A percentile compares a stretch with the other conserved stretches of the same genome.
Evolutionary conservation across 129 eudicot species (phyloP).

Genomic region (Gnaphalium uliginosum): DNA sequence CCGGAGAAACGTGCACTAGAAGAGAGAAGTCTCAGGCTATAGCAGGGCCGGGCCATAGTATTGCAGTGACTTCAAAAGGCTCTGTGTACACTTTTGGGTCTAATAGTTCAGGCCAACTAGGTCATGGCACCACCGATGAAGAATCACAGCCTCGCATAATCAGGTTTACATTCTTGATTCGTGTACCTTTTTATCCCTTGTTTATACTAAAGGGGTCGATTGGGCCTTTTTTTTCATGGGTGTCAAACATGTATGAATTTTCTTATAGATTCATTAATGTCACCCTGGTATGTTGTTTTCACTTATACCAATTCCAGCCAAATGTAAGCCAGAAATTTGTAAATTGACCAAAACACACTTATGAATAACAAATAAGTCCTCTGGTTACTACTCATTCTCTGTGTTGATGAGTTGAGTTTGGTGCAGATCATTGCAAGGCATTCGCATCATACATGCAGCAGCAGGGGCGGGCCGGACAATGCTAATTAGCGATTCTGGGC

Average conservation of each 20-base stretch:
- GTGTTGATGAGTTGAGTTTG: background rate
- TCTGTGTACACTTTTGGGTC: conserved; percentile 83
- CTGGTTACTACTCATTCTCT: background rate
- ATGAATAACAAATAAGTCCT: background rate
- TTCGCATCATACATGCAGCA: conserved; percentile 92
- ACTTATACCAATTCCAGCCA: background rate
- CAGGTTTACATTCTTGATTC: conserved; percentile 45
- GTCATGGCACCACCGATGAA: conserved; percentile 81
- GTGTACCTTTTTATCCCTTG: background rate
- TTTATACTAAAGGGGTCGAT: background rate
- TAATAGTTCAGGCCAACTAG: conserved; percentile 90
- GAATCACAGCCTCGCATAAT: conserved; percentile 71
- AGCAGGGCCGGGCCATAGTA: conserved; percentile 96
- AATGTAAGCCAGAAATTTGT: background rate
- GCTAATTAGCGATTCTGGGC: conserved; percentile 80
- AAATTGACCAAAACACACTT: background rate
- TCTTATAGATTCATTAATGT: background rate
- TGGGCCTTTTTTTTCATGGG: background rate
- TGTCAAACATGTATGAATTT: background rate
- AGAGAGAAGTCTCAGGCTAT: conserved; percentile 94
- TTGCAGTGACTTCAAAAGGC: conserved; percentile 87
- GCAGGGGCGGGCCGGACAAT: conserved; percentile 95
- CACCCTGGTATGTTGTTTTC: no score
- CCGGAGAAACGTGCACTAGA: conserved; percentile 87
- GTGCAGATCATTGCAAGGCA: conserved; percentile 77